Percentiles rank a stretch among this genome's conserved stretches.
phyloP scores from a whole-genome alignment of 192 early-diverging fungal species.

The Coemansia sp. region DNA sequence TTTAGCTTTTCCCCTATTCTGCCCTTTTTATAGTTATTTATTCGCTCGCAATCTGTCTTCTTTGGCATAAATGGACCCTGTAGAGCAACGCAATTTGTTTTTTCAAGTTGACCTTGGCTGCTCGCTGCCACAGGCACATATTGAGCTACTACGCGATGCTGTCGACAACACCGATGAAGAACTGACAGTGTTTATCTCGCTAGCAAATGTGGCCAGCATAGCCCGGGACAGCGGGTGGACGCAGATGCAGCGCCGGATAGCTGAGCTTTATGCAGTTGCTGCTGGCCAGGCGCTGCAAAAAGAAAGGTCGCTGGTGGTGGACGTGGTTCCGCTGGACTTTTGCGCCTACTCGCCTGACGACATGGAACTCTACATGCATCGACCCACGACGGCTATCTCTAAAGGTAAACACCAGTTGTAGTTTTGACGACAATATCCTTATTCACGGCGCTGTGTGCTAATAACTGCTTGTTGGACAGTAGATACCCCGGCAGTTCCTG shows the following conservation, averaged over 20 bases:
- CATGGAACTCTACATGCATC: constrained; percentile 25
- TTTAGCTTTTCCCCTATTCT: background rate
- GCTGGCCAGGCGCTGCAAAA: constrained; percentile 20
- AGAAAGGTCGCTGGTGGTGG: constrained; percentile 2
- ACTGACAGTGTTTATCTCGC: constrained; percentile 34
- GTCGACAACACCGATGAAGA: constrained; percentile 21
- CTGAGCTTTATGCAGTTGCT: constrained; percentile 39
- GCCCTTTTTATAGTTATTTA: background rate
- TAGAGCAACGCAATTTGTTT: constrained; percentile 22
- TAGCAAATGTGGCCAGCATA: constrained; percentile 2
- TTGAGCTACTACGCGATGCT: constrained; percentile 25
- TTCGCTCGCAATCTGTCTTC: background rate
- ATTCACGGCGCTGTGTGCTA: background rate
- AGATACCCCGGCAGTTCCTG: constrained; percentile 22
- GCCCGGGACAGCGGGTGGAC: constrained; percentile 25
- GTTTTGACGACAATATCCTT: too few species aligned
- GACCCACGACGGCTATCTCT: constrained; percentile 12
- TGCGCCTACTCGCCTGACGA: constrained; percentile 44
- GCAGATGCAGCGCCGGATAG: constrained; percentile 47
- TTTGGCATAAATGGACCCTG: constrained; percentile 17
- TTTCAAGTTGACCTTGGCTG: constrained; percentile 14
- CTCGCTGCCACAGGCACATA: constrained; percentile 18
- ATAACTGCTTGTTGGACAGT: background rate
- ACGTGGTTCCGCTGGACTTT: constrained; percentile 45
- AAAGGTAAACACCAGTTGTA: constrained; percentile 13